phyloP scores from a whole-genome alignment of 345 rosid genomes.

The Hypericum perforatum region DNA sequence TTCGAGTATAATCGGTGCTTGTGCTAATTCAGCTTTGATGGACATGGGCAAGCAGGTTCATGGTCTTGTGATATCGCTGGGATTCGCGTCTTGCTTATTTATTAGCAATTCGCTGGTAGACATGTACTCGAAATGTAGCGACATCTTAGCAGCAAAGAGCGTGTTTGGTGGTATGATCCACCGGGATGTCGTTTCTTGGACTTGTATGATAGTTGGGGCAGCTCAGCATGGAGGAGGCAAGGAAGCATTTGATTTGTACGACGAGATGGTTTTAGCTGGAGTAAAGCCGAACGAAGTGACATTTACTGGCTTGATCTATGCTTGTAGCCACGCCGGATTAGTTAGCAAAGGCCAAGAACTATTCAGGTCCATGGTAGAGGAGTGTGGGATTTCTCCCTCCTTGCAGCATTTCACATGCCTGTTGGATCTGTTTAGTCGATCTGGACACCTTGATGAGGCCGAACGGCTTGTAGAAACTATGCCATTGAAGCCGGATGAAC shows the following conservation, averaged over 20 bases:
- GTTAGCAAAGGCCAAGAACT: conserved; percentile 49
- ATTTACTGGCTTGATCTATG: conserved; percentile 63
- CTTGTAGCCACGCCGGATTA: conserved; percentile 74
- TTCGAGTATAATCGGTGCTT: conserved; percentile 63
- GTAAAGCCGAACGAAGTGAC: conserved; percentile 76
- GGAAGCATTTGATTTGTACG: conserved; percentile 51
- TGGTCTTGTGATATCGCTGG: conserved; percentile 39
- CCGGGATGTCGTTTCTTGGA: conserved; percentile 77
- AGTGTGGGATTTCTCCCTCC: conserved; percentile 45
- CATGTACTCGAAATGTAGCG: conserved; percentile 85
- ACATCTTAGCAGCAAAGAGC: conserved; percentile 41
- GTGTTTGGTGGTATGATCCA: conserved; percentile 38
- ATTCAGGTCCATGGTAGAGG: conserved; percentile 49
- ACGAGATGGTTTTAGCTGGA: conserved; percentile 50
- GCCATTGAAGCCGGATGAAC: conserved; percentile 73
- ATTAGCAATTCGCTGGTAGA: conserved; percentile 61
- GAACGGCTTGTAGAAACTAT: conserved; percentile 44
- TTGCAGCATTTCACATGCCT: conserved; percentile 71
- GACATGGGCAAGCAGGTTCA: conserved; percentile 64
- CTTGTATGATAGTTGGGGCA: conserved; percentile 64
- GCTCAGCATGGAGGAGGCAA: conserved; percentile 71
- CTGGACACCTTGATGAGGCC: conserved; percentile 63
- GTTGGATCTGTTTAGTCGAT: conserved; percentile 69
- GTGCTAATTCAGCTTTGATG: conserved; percentile 54
- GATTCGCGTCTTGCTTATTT: conserved; percentile 51